These are phyloP conservation scores for Phytophthora sp. DNA, from an alignment of 352 stramenopile genomes.

Conservation along the genomic window DNA sequence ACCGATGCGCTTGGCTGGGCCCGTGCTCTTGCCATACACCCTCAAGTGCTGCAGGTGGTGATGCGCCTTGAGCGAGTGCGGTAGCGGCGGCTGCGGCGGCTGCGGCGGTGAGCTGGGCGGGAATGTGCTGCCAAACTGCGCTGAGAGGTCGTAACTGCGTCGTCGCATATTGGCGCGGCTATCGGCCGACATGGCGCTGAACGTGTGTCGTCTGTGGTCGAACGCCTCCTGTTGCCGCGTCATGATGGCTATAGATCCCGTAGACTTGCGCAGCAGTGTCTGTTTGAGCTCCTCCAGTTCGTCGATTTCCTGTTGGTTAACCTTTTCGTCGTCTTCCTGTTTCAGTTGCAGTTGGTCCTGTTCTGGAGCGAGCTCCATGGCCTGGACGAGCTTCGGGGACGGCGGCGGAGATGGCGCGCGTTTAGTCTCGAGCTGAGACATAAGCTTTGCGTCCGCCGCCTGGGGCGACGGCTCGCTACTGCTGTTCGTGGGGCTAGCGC, in stretches of 20 bases:
- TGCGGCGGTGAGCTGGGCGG: conserved; percentile 23
- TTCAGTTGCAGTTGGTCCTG: conserved; percentile 17
- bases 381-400: conserved; percentile 7
- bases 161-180: conserved; percentile 49
- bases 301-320: conserved; percentile 15
- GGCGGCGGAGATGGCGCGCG: conserved; percentile 24
- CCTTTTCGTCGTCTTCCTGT: conserved; percentile 6
- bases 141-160: conserved; percentile 53
- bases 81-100: conserved; percentile 16
- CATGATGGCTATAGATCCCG: conserved; percentile 49
- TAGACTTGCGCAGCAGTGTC: conserved; percentile 36
- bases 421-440: conserved; percentile 16
- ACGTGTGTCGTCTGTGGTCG: conserved; percentile 50
- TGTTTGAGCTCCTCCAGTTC: conserved; percentile 35
- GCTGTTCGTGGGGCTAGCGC: conserved; percentile 36
- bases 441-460: conserved; percentile 18
- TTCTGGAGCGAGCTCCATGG: conserved; percentile 20
- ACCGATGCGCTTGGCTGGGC: conserved; percentile 21
- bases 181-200: conserved; percentile 51
- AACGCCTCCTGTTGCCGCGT: conserved; percentile 45
- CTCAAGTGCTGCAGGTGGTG: conserved; percentile 58
- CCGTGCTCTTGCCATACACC: conserved; percentile 53
- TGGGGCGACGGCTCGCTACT: conserved; percentile 42
- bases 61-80: conserved; percentile 41
- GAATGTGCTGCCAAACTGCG: conserved; percentile 38